phyloP scores from a whole-genome alignment of 495 filamentous ascomycete species.

The Daldinia concentrica region DNA sequence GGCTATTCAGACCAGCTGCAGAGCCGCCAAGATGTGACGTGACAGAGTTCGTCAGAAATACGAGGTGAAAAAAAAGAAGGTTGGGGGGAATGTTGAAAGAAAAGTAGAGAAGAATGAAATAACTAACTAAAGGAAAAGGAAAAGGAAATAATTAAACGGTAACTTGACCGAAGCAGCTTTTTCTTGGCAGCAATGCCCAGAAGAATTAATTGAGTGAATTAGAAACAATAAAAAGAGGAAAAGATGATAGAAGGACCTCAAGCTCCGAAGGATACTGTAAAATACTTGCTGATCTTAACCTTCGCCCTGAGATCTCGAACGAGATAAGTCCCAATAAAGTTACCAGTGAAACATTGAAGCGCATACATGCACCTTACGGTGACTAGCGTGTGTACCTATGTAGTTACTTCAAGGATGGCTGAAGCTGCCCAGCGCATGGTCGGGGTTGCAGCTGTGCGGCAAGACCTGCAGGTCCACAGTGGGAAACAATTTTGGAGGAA shows the following conservation, averaged over 20 bases:
- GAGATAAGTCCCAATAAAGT: slow-evolving; percentile 1
- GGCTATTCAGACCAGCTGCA: slow-evolving; percentile 38
- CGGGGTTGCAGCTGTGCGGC: slow-evolving; percentile 21
- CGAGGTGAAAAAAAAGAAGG: not conserved
- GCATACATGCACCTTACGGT: not conserved
- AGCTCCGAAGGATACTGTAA: slow-evolving; percentile 9
- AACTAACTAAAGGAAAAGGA: too few species aligned
- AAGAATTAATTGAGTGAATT: slow-evolving; percentile 15
- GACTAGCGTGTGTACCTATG: not conserved
- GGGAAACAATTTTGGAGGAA: slow-evolving; percentile 6
- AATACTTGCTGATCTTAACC: slow-evolving; percentile 13
- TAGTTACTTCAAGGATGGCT: not conserved
- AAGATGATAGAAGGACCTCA: slow-evolving; percentile 15
- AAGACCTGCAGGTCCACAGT: slow-evolving; percentile 33
- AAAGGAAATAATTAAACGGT: not conserved
- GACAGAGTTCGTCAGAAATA: slow-evolving; percentile 7
- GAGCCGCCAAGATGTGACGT: slow-evolving; percentile 15
- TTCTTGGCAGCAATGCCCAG: slow-evolving; percentile 17
- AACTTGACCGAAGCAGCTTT: slow-evolving; percentile 2
- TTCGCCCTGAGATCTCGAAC: slow-evolving; percentile 32
- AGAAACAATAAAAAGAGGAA: slow-evolving; percentile 4
- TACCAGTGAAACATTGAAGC: slow-evolving; percentile 22
- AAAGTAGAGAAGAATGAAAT: too few species aligned
- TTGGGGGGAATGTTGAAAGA: not conserved
- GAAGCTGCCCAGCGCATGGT: slow-evolving; percentile 1